Evolutionary conservation across 306 rosid species (phyloP), one percentile per base, ranked within the genome.

Genomic region (Vachellia pachyceras): DNA sequence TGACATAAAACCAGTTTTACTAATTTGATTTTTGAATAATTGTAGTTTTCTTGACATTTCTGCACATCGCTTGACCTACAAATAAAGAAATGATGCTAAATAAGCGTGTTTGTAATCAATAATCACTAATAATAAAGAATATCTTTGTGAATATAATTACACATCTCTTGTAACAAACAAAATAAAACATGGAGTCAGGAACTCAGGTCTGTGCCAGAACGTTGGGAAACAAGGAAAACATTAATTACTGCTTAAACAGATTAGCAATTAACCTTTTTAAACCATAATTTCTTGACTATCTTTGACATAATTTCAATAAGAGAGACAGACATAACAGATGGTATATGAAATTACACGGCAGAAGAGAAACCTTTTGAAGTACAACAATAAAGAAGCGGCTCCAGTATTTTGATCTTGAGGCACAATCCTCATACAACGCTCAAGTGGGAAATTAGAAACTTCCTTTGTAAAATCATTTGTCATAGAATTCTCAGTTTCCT

Each of bases 351-450:
- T 44, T 84, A 95, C 99, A 97, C 78, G 94, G 98, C 77, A 96
- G 77, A 50, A 92, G 85, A 75, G 95, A 90, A 77, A 85, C 86
- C 89, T 96, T 96, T 78, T 80, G 90, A 75, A 96, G 85, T 46
- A 96, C 97, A 36, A 98, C 99, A 86, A 96, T 89, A 70, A 96
- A 96, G 86, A 96, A 96, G n/a, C n/a, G 82, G 99, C 97, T 65
- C 99, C 99, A 73, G 90, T 89, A 77, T 94, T 96, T 86, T 96
- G 98, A 92, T 96, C 99, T 85, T 96, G 99, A 22, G 99, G 99
- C 73, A 90, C 61, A 80, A 92, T 90, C 86, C 99, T 93, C 95
- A 91, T 90, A 85, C 98, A 92, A 75, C 79, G 95, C 82, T 96
- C 98, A 12, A 94, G 81, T 39, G 97, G 95, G 73, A 92, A 92